Conservation (phyloP, 78 protist species). For the Capsaspora owczarzaki region DNA sequence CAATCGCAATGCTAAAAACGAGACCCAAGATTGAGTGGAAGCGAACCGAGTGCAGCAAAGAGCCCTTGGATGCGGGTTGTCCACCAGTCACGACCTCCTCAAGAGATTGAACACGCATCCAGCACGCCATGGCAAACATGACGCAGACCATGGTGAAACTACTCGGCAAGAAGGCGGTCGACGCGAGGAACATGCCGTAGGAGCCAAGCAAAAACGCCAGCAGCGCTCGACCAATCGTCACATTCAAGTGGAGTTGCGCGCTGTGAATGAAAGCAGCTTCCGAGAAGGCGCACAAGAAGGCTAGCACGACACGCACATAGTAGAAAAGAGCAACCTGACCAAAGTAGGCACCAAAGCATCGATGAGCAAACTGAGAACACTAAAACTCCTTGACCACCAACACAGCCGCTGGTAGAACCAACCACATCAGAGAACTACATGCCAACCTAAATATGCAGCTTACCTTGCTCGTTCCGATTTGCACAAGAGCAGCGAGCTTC, state of each 20-base stretch:
- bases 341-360: background rate
- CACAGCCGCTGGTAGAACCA: background rate
- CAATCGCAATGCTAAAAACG: slow-evolving; percentile 27
- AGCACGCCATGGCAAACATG: background rate
- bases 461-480: too few relatives aligned
- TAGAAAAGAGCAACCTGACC: background rate
- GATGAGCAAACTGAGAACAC: background rate
- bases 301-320: background rate
- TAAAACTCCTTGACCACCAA: background rate
- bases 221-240: background rate
- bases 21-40: background rate
- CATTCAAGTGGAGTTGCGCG: background rate
- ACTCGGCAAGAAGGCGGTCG: background rate
- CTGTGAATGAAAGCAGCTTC: background rate
- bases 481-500: background rate
- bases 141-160: background rate
- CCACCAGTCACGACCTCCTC: background rate
- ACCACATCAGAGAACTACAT: background rate
- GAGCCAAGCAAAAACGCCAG: background rate
- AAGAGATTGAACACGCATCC: background rate
- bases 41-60: too few relatives aligned
- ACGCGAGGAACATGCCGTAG: background rate
- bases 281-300: background rate
- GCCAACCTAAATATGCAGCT: too few relatives aligned
- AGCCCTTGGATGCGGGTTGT: too few relatives aligned